Conservation (phyloP, 2,329 filamentous ascomycete species). For the Claviceps sp. region DNA sequence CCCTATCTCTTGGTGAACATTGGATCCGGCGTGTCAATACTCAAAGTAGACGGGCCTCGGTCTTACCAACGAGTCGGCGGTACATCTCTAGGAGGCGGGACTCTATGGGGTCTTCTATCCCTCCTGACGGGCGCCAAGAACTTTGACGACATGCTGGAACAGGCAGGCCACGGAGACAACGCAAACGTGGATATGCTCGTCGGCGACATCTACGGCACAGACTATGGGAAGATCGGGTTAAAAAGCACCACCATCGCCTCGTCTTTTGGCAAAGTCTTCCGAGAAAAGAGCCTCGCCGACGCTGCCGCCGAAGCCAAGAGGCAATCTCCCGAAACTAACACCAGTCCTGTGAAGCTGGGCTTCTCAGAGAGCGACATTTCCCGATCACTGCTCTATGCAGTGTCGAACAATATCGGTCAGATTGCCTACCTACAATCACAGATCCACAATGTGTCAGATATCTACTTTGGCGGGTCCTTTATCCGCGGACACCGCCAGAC, state of each 20-base stretch:
- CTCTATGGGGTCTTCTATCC: constrained; percentile 87
- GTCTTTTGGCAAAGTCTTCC: constrained; percentile 93
- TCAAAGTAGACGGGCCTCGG: constrained; percentile 85
- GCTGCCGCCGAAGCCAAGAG: constrained; percentile 60
- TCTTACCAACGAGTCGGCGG: constrained; percentile 85
- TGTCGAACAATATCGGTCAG: constrained; percentile 96
- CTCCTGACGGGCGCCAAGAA: constrained; percentile 83
- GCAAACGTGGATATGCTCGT: constrained; percentile 90
- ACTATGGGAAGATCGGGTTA: constrained; percentile 90
- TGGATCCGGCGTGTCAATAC: constrained; percentile 89
- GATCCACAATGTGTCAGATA: constrained; percentile 79
- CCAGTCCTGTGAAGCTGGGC: constrained; percentile 21
- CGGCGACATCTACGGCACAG: constrained; percentile 92
- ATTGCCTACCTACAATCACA: constrained; percentile 96
- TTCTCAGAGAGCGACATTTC: constrained; percentile 81
- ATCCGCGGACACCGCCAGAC: constrained; percentile 94
- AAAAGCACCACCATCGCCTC: constrained; percentile 94
- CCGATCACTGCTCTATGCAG: constrained; percentile 81
- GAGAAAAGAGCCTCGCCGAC: constrained; percentile 78
- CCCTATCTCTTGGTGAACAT: constrained; percentile 98
- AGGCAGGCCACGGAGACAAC: constrained; percentile 87
- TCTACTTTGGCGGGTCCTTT: constrained; percentile 96
- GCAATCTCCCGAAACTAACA: constrained; percentile 35
- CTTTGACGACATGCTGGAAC: constrained; percentile 95
- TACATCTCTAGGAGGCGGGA: constrained; percentile 90